phyloP scores from a whole-genome alignment of 2,329 filamentous ascomycete genomes.

The Lecanoromycetidae sp. region DNA sequence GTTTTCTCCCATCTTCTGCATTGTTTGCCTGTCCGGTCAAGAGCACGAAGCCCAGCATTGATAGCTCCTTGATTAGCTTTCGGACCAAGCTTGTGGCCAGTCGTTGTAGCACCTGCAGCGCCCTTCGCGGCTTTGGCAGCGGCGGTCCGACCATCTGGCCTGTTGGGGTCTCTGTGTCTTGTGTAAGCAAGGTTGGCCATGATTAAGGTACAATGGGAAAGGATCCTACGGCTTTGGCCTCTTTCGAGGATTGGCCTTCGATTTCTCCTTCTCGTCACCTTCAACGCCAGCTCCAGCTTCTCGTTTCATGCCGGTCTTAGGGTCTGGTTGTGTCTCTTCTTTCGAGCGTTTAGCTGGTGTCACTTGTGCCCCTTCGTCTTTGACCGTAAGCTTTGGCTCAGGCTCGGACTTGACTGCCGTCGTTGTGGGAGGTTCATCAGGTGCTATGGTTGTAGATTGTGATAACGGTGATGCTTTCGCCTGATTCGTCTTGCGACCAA shows the following conservation, averaged over 20 bases:
- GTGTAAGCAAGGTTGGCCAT: constrained; percentile 2
- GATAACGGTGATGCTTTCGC: constrained; percentile 30
- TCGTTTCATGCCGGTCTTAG: constrained; percentile 53
- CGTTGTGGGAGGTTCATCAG: constrained; percentile 27
- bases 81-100: constrained; percentile 73
- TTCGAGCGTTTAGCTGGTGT: constrained; percentile 45
- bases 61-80: constrained; percentile 96
- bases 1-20: constrained; percentile 86
- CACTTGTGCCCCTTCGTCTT: constrained; percentile 23
- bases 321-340: constrained; percentile 64
- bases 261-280: constrained; percentile 54
- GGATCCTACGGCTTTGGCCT: constrained; percentile 73
- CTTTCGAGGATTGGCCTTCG: constrained; percentile 93
- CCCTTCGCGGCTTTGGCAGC: constrained; percentile 23
- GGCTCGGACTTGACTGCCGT: constrained; percentile 32
- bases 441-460: constrained; percentile 26
- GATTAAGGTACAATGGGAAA: constrained; percentile 1
- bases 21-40: constrained; percentile 82
- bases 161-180: constrained; percentile 7
- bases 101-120: constrained; percentile 23
- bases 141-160: constrained; percentile 28
- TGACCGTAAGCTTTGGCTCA: constrained; percentile 27
- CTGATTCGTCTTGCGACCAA: constrained; percentile 15
- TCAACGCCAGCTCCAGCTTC: constrained; percentile 44
- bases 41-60: constrained; percentile 86